Evolutionary conservation across 129 eudicot species (phyloP).

Genomic region (Calendula officinalis): DNA sequence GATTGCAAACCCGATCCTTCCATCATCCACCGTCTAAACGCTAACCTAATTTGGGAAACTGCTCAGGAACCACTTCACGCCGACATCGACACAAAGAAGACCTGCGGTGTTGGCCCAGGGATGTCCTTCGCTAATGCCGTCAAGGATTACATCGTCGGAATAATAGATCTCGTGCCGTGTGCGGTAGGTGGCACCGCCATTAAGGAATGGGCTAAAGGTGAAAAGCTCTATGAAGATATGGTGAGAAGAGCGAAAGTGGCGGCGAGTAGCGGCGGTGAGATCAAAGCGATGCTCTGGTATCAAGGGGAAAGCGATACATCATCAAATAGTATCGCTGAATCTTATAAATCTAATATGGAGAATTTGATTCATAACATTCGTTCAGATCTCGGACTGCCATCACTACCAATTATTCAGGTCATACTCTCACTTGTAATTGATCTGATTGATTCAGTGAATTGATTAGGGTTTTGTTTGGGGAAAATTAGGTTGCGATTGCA

Average conservation of each 20-base stretch:
- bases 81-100: conserved; percentile 66
- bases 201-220: conserved; percentile 69
- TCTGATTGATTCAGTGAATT: neutral
- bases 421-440: neutral
- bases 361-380: conserved; percentile 51
- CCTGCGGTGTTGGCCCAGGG: conserved; percentile 89
- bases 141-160: conserved; percentile 50
- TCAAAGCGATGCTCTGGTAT: conserved; percentile 85
- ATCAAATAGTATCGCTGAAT: conserved; percentile 33
- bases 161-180: conserved; percentile 65
- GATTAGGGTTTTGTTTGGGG: conserved; percentile 3
- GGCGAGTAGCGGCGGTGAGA: conserved; percentile 46
- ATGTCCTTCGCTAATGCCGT: conserved; percentile 80
- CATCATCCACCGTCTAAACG: conserved; percentile 74
- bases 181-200: conserved; percentile 87
- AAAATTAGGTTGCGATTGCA: conserved; percentile 68
- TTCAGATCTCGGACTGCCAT: conserved; percentile 62
- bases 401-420: conserved; percentile 83
- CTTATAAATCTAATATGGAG: conserved; percentile 65
- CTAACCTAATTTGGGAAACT: conserved; percentile 68
- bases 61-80: conserved; percentile 86
- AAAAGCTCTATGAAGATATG: conserved; percentile 54
- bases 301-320: conserved; percentile 82
- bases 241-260: conserved; percentile 59
- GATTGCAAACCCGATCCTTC: conserved; percentile 60